A percentile compares a stretch with the other conserved stretches of the same genome.
Evolutionary conservation across 768 basidiomycete species (phyloP).

Genomic region (Holtermanniella nyarrowii): DNA sequence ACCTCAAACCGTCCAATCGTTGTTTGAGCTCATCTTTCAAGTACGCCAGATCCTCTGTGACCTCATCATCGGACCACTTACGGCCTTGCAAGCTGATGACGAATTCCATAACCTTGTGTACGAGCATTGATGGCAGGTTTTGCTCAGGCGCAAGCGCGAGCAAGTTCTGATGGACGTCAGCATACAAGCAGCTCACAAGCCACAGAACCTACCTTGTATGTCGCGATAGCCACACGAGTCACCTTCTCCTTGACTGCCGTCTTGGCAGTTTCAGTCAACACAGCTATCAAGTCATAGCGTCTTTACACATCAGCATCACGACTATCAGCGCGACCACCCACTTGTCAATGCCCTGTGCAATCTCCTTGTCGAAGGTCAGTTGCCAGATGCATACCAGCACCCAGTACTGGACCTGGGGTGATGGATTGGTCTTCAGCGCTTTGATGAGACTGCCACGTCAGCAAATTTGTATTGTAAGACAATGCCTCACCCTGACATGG

Average conservation of each 20-base stretch:
- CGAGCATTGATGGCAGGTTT: conserved; percentile 90
- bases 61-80: conserved; percentile 93
- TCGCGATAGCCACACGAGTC: conserved; percentile 80
- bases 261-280: conserved; percentile 73
- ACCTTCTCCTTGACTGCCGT: conserved; percentile 94
- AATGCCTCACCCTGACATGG: conserved; percentile 37
- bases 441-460: conserved; percentile 57
- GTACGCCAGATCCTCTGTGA: conserved; percentile 81
- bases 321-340: conserved; percentile 40
- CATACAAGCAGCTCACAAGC: not conserved
- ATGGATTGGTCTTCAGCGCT: conserved; percentile 65
- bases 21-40: conserved; percentile 73
- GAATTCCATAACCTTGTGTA: conserved; percentile 74
- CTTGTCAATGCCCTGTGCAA: conserved; percentile 82
- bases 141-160: conserved; percentile 73
- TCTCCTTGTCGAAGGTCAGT: conserved; percentile 74
- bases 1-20: conserved; percentile 86
- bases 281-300: conserved; percentile 78
- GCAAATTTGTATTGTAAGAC: conserved; percentile 2
- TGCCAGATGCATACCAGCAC: conserved; percentile 88
- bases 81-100: conserved; percentile 68
- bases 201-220: conserved; percentile 57
- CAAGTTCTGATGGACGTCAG: conserved; percentile 54
- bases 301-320: conserved; percentile 42
- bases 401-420: conserved; percentile 93